Evolutionary conservation across 1,284 basidiomycete genomes (phyloP), one percentile per base, ranked within the genome.

Genomic region (Puccinia triticina): DNA sequence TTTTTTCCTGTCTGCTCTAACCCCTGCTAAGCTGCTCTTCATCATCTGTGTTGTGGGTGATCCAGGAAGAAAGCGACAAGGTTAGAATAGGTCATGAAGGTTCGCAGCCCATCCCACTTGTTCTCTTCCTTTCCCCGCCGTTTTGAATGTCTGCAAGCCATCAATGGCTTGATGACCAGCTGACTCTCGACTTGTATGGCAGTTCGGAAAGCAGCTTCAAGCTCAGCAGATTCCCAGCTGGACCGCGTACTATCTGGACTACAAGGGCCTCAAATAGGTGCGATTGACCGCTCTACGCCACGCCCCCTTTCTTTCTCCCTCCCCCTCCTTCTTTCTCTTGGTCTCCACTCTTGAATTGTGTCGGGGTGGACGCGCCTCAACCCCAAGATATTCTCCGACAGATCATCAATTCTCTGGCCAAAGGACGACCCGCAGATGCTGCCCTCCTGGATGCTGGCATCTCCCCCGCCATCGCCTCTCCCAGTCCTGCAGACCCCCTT

Each of bases 181-280:
- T 37, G 26, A 21, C 12, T 71, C n/a, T 12, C 69, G 43, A 48
- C 18, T 48, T n/a, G 16, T n/a, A 7, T 34, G 34, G 23, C 85
- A 99, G 96, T 99, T 99, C 88, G 97, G 97, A 85, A 99, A 99
- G 89, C 93, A 95, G 85, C 95, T 99, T 85, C 95, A 96, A 88
- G 92, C 93, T 50, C 93, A 96, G 88, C 95, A 98, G 89, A 92
- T 98, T 82, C 95, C 97, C 77, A 96, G 96, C 89, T 99, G 97
- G 97, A 94, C 94, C 32, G 88, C 90, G 43, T 95, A 94, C 89
- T 99, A 99, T 88, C 91, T 98, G 85, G 97, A 99, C 89, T 99
- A 99, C 91, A 99, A 99, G 89, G 93, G 93, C 85, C 90, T 97
- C 87, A 97, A 97, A 89, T 96, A 96, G 67, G 77, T 79, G 72